Conservation (phyloP, 2,329 filamentous ascomycete species). For the Neofusicoccum ribis region DNA sequence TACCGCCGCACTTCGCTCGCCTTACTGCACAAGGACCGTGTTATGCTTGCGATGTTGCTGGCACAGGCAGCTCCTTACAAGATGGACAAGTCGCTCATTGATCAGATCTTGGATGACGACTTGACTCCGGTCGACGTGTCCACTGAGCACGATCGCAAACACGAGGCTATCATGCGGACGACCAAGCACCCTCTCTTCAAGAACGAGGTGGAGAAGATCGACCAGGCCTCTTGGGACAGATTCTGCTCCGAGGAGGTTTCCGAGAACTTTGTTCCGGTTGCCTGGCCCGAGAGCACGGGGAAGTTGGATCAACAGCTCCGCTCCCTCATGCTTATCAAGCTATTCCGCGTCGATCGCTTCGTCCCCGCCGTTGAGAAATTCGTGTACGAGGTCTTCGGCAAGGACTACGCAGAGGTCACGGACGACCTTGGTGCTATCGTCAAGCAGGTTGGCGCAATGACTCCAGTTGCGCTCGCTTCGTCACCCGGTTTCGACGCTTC, state of each 20-base stretch:
- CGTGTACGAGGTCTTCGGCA: slow-evolving; percentile 80
- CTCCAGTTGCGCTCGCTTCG: slow-evolving; percentile 88
- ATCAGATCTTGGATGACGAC: slow-evolving; percentile 77
- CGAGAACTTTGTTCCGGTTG: slow-evolving; percentile 75
- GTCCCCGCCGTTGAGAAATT: slow-evolving; percentile 93
- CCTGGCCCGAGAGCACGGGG: slow-evolving; percentile 68
- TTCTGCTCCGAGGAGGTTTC: slow-evolving; percentile 86
- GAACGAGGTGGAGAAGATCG: slow-evolving; percentile 64
- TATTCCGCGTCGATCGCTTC: slow-evolving; percentile 93
- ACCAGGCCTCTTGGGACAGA: slow-evolving; percentile 69
- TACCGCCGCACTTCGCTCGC: slow-evolving; percentile 94
- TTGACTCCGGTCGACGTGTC: slow-evolving; percentile 78
- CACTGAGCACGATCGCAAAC: slow-evolving; percentile 61
- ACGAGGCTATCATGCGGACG: slow-evolving; percentile 68
- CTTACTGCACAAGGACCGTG: slow-evolving; percentile 87
- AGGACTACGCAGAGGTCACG: slow-evolving; percentile 76
- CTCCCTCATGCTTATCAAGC: slow-evolving; percentile 86
- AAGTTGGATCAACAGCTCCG: slow-evolving; percentile 74
- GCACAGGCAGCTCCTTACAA: slow-evolving; percentile 94
- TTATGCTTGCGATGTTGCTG: slow-evolving; percentile 91
- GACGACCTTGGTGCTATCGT: slow-evolving; percentile 86
- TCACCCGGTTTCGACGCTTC: slow-evolving; percentile 97
- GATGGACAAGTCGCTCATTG: slow-evolving; percentile 89
- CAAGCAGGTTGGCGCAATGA: slow-evolving; percentile 76
- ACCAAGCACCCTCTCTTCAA: slow-evolving; percentile 73